Evolutionary conservation across 257 asterid species (phyloP).

Genomic region (Mentha longifolia): DNA sequence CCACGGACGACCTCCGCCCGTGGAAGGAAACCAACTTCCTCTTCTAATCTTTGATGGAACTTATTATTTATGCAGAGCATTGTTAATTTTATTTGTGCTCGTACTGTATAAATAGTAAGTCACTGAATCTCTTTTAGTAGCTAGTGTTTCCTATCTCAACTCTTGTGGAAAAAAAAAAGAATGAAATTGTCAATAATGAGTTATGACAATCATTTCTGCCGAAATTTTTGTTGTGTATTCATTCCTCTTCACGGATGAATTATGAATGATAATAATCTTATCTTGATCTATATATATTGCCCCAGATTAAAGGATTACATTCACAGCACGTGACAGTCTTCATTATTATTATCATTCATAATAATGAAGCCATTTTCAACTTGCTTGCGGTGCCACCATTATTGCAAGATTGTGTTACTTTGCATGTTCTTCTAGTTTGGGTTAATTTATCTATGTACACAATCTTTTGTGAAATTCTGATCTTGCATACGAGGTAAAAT

Average conservation of each 20-base stretch:
- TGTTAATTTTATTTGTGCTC: constrained; percentile 19
- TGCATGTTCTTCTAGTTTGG: no score
- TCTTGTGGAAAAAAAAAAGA: neutral
- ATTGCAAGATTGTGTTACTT: neutral
- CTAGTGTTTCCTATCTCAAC: neutral
- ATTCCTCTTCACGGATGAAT: neutral
- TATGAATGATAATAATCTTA: constrained; percentile 1
- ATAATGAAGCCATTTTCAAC: no score
- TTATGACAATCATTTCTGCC: neutral
- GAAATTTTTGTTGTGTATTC: neutral
- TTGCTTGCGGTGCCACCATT: neutral
- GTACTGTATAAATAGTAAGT: constrained; percentile 39
- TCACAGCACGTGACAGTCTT: no score
- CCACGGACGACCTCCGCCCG: constrained; percentile 1
- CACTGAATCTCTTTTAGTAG: constrained; percentile 1
- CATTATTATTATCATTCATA: no score
- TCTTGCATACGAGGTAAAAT: no score
- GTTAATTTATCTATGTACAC: no score
- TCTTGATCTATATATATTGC: neutral
- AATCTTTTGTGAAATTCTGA: no score
- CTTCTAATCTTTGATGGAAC: constrained; percentile 26
- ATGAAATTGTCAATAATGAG: constrained; percentile 27
- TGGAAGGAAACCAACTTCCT: constrained; percentile 7
- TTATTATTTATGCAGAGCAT: constrained; percentile 23
- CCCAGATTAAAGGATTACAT: neutral